Evolutionary conservation across 2,329 filamentous ascomycete species (phyloP), one percentile per base, ranked within the genome.

Genomic region (Ophiostoma pallidulum): DNA sequence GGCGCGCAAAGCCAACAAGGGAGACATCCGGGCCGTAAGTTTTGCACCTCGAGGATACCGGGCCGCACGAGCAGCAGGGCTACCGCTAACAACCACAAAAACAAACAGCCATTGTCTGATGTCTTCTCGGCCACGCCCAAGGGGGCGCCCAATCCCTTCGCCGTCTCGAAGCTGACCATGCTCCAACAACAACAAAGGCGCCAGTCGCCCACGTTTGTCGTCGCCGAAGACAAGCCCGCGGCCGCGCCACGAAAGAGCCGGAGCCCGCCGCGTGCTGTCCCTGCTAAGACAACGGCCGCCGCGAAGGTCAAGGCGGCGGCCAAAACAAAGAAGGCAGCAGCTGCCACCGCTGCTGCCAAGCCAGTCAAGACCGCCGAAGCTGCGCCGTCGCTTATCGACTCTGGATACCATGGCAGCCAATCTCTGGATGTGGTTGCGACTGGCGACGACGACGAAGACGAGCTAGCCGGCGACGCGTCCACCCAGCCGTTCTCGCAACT

Each of bases 341-440:
- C 40, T 19, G 35, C n/a, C 3, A 26, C 16, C 4, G 20, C 22
- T 8, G 32, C 32, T 5, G 19, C 43, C 56, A 47, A 47, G 6
- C 4, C 33, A 6, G 28, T 35, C 50, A 57, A 51, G 35, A 58
- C 58, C 16, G 62, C 65, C 51, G 60, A 59, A 44, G 59, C 61
- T 32, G 54, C 59, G n/a, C 51, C 61, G n/a, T 59, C 67, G 18
- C 59, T 68, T 39, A 65, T 69, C 1, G 83, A 87, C 56, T 87
- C 84, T 29, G 83, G 84, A 24, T 87, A 86, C 57, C 79, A 85
- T 65, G 83, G 81, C 40, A 84, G 80, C 56, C 78, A 82, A 56
- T 68, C 70, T 3, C 71, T 75, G 45, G 74, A 80, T 47, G 66
- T 66, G n/a, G 33, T 38, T 4, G 67, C 74, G 35, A 65, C 22